Evolutionary conservation across 352 stramenopile genomes (phyloP).

Genomic region (Bremia lactucae): DNA sequence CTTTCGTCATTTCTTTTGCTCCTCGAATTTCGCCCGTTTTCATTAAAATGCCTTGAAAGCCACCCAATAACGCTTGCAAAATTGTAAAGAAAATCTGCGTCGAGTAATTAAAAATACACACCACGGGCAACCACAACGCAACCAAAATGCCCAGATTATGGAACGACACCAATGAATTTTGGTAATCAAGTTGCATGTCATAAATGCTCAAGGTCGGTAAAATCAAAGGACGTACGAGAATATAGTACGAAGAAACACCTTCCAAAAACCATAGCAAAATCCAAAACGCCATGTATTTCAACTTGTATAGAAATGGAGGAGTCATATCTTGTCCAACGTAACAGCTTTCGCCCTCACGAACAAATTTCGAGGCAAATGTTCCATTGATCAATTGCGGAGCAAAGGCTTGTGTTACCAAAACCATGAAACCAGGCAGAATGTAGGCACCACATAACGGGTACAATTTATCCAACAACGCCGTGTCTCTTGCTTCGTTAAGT

Average conservation of each 20-base stretch:
- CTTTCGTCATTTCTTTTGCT: conserved; percentile 63
- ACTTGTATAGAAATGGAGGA: conserved; percentile 37
- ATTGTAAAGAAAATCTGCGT: conserved; percentile 78
- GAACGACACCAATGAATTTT: conserved; percentile 60
- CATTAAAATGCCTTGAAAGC: conserved; percentile 59
- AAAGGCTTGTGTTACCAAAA: conserved; percentile 42
- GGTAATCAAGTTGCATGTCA: conserved; percentile 54
- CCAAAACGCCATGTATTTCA: conserved; percentile 67
- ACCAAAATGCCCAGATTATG: conserved; percentile 65
- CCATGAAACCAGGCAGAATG: conserved; percentile 34
- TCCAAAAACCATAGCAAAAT: conserved; percentile 46
- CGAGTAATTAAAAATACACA: conserved; percentile 73
- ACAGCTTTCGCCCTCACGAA: conserved; percentile 58
- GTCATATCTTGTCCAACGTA: conserved; percentile 62
- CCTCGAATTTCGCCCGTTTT: conserved; percentile 65
- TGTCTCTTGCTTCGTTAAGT: conserved; percentile 34
- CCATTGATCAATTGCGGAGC: conserved; percentile 37
- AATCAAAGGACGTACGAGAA: conserved; percentile 52
- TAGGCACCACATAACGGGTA: conserved; percentile 33
- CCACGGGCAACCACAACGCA: conserved; percentile 50
- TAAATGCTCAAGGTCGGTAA: conserved; percentile 62
- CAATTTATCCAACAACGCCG: conserved; percentile 32
- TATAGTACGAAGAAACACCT: conserved; percentile 50
- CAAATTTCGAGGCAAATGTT: conserved; percentile 60
- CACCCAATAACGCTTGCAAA: conserved; percentile 53